Conservation (phyloP, 352 stramenopile species). For the Phytopythium kandeliae region DNA sequence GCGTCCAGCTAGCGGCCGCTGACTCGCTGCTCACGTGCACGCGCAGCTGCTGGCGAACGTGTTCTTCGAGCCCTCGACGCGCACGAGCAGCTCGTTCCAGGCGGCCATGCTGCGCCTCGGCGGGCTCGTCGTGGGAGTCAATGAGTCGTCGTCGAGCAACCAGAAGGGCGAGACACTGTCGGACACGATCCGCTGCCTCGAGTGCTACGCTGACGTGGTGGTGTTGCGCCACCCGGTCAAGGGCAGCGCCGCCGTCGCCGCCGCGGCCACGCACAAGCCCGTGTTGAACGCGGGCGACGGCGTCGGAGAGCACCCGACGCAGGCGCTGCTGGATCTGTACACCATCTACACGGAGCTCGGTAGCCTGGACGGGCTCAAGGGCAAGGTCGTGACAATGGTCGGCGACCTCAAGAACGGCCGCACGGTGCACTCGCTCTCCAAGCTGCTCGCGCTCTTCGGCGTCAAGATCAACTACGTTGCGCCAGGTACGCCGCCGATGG, state of each 20-base stretch:
- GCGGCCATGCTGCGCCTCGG: constrained; percentile 96
- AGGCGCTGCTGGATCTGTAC: constrained; percentile 98
- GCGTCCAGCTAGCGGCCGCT: too few relatives aligned
- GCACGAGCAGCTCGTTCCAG: constrained; percentile 98
- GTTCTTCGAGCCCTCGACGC: constrained; percentile 98
- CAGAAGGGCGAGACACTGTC: constrained; percentile 98
- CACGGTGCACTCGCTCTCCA: constrained; percentile 97
- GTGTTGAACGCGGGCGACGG: constrained; percentile 96
- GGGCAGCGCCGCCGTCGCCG: constrained; percentile 77
- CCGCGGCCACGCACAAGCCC: constrained; percentile 82
- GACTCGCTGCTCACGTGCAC: too few relatives aligned
- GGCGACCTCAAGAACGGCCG: constrained; percentile 99
- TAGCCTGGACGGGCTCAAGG: constrained; percentile 40
- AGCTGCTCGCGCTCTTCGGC: constrained; percentile 91
- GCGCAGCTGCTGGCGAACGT: constrained; percentile 92
- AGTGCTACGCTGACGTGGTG: constrained; percentile 95
- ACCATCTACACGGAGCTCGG: constrained; percentile 92
- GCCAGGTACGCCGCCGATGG: constrained; percentile 24
- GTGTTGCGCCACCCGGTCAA: constrained; percentile 94
- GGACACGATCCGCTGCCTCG: constrained; percentile 96
- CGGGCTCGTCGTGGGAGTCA: constrained; percentile 92
- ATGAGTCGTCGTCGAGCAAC: constrained; percentile 91
- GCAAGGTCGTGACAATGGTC: constrained; percentile 95
- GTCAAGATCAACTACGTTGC: constrained; percentile 92
- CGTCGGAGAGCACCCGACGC: constrained; percentile 97